Conservation (phyloP, 2,329 filamentous ascomycete species). For the Talaromyces sp. region DNA sequence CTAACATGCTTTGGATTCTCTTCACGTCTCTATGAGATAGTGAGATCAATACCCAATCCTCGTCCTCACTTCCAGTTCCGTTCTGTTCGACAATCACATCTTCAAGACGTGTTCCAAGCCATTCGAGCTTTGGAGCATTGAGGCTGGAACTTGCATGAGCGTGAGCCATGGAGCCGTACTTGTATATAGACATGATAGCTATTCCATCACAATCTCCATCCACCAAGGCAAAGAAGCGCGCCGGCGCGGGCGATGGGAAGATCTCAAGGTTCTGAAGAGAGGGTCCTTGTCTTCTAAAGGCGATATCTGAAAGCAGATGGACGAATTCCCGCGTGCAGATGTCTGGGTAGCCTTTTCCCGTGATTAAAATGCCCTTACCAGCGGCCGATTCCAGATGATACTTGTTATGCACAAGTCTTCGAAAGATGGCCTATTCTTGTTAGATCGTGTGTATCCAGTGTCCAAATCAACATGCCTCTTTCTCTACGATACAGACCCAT, state of each 20-base stretch:
- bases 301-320: conserved; percentile 40
- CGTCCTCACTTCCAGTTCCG: conserved; percentile 18
- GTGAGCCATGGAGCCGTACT: conserved; percentile 56
- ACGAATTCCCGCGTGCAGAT: conserved; percentile 56
- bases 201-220: conserved; percentile 63
- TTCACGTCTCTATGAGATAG: conserved; percentile 54
- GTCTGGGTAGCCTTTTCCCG: conserved; percentile 66
- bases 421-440: conserved; percentile 55
- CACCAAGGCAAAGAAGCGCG: conserved; percentile 53
- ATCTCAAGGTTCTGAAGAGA: conserved; percentile 15
- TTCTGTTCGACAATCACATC: conserved; percentile 34
- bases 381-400: conserved; percentile 44
- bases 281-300: not conserved
- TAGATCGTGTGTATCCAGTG: not conserved
- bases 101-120: conserved; percentile 55
- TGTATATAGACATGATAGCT: conserved; percentile 61
- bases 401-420: conserved; percentile 49
- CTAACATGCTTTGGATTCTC: conserved; percentile 55
- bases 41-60: conserved; percentile 37
- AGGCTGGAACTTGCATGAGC: conserved; percentile 51
- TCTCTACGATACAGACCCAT: conserved; percentile 63
- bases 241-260: conserved; percentile 24
- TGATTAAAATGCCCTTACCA: conserved; percentile 54
- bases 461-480: conserved; percentile 48
- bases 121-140: conserved; percentile 49